Evolutionary conservation across 257 asterid species (phyloP), one percentile per base, ranked within the genome.

Genomic region (Gardenia jasminoides): DNA sequence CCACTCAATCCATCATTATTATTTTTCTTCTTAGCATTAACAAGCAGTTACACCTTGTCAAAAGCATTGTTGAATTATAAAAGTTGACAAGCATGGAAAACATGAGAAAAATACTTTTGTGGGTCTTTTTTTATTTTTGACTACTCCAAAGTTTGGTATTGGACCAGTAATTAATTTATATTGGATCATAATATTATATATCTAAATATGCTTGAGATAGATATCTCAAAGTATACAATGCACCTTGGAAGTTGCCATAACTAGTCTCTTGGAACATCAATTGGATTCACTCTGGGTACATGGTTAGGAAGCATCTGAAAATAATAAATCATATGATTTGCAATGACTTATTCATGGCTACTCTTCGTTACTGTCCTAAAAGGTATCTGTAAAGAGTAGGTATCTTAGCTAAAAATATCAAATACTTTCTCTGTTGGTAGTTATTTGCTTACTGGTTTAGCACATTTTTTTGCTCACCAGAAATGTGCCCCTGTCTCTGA

Each of bases 281-380:
- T 90, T 33, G 99, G 99, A 80, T 81, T 82, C 59, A 84, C 59
- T 80, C 99, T 91, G 79, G 98, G 88, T 85, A 84, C 92, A 86
- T 93, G 94, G 79, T 95, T 98, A 0, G 97, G 94, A 75, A 95
- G 92, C 66, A 95, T 86, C 99, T 95, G 94, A 80, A 74, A 72
- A 41, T 46, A 76, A 28, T 74, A 72, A 74, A 78, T 58, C 78
- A 78, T 68, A n/a, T 78, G 72, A 64, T 75, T 70, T 28, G 0
- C 39, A 36, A 39, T 52, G 31, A 28, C 52, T 74, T n/a, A 20
- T 33, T 33, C 50, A 52, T 30, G 43, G 83, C 97, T 90, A 73
- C 99, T 98, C 84, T 93, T 87, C 97, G 88, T 93, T 80, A 98
- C 99, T 39, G 99, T 95, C 82, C 98, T 85, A 87, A 97, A 95